These are phyloP conservation scores for Dactylonectria macrodidyma DNA, from an alignment of 2,329 filamentous ascomycete genomes.

Conservation along the genomic window DNA sequence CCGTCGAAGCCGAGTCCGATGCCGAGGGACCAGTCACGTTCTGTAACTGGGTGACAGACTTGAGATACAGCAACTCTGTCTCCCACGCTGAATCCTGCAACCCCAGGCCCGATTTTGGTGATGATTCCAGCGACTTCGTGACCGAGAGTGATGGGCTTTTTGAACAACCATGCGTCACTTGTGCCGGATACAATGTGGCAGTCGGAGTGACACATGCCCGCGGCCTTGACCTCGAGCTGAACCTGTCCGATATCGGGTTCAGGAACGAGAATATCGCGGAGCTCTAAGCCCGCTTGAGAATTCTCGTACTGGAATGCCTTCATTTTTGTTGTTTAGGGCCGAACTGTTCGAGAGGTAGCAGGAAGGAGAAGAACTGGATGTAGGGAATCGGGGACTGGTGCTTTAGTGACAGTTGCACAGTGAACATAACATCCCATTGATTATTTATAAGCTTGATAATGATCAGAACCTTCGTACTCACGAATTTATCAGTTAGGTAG, in stretches of 20 bases:
- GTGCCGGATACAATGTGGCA: constrained; percentile 20
- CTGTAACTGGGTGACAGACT: constrained; percentile 11
- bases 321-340: not conserved
- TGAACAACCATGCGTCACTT: not conserved
- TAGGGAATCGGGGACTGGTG: too few relatives aligned
- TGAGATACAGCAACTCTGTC: constrained; percentile 20
- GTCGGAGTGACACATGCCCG: constrained; percentile 26
- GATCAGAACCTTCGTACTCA: too few relatives aligned
- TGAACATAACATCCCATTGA: too few relatives aligned
- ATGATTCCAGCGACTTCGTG: constrained; percentile 28
- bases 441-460: too few relatives aligned
- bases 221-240: constrained; percentile 22
- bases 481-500: too few relatives aligned
- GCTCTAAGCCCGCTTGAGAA: not conserved
- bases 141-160: constrained; percentile 23
- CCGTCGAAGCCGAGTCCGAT: constrained; percentile 26
- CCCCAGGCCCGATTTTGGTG: constrained; percentile 3
- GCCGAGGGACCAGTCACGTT: not conserved
- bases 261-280: not conserved
- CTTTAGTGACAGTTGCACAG: too few relatives aligned
- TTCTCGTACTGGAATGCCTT: constrained; percentile 17
- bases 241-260: not conserved
- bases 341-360: too few relatives aligned
- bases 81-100: not conserved
- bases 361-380: too few relatives aligned